phyloP scores from a whole-genome alignment of 305 asterid genomes.

The Withania somnifera region DNA sequence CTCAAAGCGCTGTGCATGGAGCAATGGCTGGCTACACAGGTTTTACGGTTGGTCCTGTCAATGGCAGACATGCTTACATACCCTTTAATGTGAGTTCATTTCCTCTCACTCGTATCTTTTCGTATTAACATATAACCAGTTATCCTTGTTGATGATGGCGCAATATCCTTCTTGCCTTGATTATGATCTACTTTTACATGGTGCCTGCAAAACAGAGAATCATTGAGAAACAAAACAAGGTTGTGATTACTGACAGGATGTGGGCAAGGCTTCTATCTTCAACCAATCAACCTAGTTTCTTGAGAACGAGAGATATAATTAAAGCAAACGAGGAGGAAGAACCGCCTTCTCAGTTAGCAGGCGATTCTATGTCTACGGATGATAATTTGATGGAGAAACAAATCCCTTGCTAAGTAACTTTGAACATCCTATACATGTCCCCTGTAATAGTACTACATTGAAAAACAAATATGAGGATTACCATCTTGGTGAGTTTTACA shows the following conservation, averaged over 20 bases:
- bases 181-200: neutral
- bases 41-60: slow-evolving; percentile 64
- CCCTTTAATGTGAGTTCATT: slow-evolving; percentile 55
- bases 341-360: slow-evolving; percentile 19
- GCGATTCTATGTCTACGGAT: slow-evolving; percentile 3
- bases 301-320: slow-evolving; percentile 21
- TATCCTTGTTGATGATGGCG: neutral
- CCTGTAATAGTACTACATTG: neutral
- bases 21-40: slow-evolving; percentile 96
- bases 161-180: neutral
- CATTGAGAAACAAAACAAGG: slow-evolving; percentile 48
- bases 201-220: slow-evolving; percentile 38
- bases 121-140: neutral
- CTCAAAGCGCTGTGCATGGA: slow-evolving; percentile 84
- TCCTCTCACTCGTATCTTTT: neutral
- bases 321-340: slow-evolving; percentile 20
- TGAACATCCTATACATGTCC: neutral
- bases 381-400: neutral
- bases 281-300: slow-evolving; percentile 78
- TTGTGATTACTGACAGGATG: slow-evolving; percentile 84
- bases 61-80: slow-evolving; percentile 57
- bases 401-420: neutral
- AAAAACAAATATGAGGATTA: neutral
- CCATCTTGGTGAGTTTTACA: neutral
- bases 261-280: slow-evolving; percentile 83